A percentile compares a stretch with the other conserved stretches of the same genome.
phyloP scores from a whole-genome alignment of 139 green algal species.

The Deuterostichococcus epilithicus region DNA sequence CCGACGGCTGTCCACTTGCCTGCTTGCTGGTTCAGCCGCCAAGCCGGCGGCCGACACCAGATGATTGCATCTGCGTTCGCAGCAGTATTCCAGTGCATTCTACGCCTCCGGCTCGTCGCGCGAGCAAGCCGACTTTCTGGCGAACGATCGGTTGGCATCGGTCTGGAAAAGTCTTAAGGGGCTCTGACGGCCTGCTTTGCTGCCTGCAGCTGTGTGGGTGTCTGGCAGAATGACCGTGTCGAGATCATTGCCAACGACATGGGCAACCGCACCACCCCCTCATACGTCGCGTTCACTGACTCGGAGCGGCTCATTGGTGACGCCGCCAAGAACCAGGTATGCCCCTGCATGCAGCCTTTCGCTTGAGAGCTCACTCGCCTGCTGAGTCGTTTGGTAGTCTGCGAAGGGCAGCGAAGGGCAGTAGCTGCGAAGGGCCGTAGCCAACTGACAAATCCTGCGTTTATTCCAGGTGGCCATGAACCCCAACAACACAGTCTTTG shows the following conservation, averaged over 20 bases:
- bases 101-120: slow-evolving; percentile 6
- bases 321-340: slow-evolving; percentile 95
- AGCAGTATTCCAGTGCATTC: background rate
- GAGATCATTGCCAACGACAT: slow-evolving; percentile 89
- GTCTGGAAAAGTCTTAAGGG: background rate
- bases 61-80: background rate
- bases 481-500: slow-evolving; percentile 96
- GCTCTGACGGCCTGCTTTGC: background rate
- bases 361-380: background rate
- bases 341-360: background rate
- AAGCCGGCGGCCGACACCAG: background rate
- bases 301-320: slow-evolving; percentile 94
- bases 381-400: background rate
- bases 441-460: background rate
- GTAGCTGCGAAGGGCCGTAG: no score
- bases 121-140: no score
- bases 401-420: background rate
- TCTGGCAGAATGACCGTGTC: slow-evolving; percentile 84
- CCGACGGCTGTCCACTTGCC: background rate
- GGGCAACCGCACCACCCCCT: slow-evolving; percentile 89
- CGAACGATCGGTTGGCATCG: background rate
- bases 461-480: slow-evolving; percentile 69
- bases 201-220: slow-evolving; percentile 48
- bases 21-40: background rate
- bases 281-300: slow-evolving; percentile 97